phyloP scores from a whole-genome alignment of 164 flowering plant genomes.

The Chimonanthus praecox region DNA sequence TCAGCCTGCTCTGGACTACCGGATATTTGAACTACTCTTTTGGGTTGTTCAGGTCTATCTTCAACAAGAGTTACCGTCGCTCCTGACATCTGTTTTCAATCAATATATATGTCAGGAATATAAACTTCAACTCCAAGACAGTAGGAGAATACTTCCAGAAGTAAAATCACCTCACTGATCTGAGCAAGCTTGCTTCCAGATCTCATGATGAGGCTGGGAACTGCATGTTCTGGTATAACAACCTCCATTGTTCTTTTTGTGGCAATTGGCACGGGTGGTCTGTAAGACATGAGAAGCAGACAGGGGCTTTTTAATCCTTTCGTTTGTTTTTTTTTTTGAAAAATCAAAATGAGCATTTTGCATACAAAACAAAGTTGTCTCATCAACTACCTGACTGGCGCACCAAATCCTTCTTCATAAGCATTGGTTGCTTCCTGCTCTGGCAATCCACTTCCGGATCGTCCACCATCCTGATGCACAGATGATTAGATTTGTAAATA shows the following conservation, averaged over 20 bases:
- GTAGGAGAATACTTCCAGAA: background rate
- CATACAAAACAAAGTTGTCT: background rate
- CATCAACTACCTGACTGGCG: slow-evolving; percentile 42
- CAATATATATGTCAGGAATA: background rate
- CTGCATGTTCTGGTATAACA: slow-evolving; percentile 75
- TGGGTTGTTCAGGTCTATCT: slow-evolving; percentile 53
- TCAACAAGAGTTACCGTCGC: slow-evolving; percentile 74
- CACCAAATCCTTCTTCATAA: slow-evolving; percentile 51
- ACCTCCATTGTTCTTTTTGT: slow-evolving; percentile 91
- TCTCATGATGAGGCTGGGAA: slow-evolving; percentile 64
- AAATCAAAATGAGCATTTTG: too few species aligned
- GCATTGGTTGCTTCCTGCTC: slow-evolving; percentile 51
- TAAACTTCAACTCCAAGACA: background rate
- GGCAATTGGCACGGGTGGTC: slow-evolving; percentile 63
- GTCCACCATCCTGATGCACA: slow-evolving; percentile 49
- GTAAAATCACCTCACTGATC: slow-evolving; percentile 73
- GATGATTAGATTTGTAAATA: background rate
- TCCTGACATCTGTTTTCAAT: slow-evolving; percentile 66
- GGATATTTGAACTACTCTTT: slow-evolving; percentile 74
- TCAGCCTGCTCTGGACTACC: slow-evolving; percentile 98
- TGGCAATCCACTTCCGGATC: slow-evolving; percentile 28
- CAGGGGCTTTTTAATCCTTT: too few species aligned
- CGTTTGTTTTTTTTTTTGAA: background rate
- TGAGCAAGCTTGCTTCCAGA: slow-evolving; percentile 81
- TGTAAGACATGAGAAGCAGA: slow-evolving; percentile 17